Percentiles rank a stretch among this genome's conserved stretches.
These are phyloP conservation scores for Kickxella alabastrina DNA, from an alignment of 192 early-diverging fungal species.

Conservation along the genomic window DNA sequence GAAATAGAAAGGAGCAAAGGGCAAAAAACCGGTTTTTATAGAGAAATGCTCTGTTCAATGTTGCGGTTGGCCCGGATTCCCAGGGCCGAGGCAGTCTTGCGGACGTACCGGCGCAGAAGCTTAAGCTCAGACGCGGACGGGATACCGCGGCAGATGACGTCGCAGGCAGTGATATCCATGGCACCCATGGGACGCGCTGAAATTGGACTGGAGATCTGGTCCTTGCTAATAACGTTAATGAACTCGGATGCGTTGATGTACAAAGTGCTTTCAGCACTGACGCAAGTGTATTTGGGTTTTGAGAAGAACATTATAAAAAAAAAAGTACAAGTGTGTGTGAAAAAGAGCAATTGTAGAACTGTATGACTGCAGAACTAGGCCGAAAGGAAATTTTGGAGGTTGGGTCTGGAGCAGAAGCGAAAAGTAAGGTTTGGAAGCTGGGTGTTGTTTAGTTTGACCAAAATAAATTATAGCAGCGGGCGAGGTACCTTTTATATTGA, in stretches of 20 bases:
- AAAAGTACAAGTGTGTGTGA: not conserved
- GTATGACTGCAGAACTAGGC: too few relatives aligned
- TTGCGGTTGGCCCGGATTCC: constrained; percentile 44
- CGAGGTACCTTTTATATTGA: not conserved
- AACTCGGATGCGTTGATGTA: constrained; percentile 49
- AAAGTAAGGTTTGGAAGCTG: not conserved
- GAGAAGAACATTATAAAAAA: constrained; percentile 50
- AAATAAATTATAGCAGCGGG: not conserved
- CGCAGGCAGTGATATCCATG: constrained; percentile 51
- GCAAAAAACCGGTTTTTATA: too few relatives aligned
- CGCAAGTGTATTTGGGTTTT: constrained; percentile 18
- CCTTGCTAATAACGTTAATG: constrained; percentile 44
- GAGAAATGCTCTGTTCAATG: constrained; percentile 45
- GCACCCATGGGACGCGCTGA: constrained; percentile 44
- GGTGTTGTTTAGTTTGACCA: not conserved
- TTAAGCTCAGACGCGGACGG: constrained; percentile 33
- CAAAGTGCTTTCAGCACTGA: constrained; percentile 14
- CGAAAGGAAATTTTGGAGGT: too few relatives aligned
- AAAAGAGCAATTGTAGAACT: not conserved
- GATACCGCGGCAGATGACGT: constrained; percentile 48
- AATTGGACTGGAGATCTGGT: constrained; percentile 49
- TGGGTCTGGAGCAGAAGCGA: too few relatives aligned
- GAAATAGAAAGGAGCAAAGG: too few relatives aligned
- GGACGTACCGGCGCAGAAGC: constrained; percentile 38
- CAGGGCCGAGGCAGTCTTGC: constrained; percentile 36